Evolutionary conservation across 2,329 filamentous ascomycete genomes (phyloP).

Genomic region (Pseudocercospora vitis): DNA sequence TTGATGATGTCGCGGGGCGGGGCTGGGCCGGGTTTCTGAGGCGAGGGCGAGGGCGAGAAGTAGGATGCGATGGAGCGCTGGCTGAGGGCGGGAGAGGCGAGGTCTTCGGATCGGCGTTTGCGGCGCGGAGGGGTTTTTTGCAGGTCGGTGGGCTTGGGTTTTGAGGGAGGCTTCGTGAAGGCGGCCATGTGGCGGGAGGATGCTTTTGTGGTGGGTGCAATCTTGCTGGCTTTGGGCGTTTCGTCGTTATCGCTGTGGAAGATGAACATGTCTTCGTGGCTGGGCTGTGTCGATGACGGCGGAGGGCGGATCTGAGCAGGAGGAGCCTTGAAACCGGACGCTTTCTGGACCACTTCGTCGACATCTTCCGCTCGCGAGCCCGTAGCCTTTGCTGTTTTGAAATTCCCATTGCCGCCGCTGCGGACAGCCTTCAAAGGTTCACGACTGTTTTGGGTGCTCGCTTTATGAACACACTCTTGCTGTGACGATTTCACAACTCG

Average conservation of each 20-base stretch:
- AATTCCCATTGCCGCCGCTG: slow-evolving; percentile 12
- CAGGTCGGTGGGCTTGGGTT: slow-evolving; percentile 3
- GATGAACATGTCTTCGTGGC: neutral
- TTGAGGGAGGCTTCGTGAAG: neutral
- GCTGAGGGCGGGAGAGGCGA: slow-evolving; percentile 29
- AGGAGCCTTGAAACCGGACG: slow-evolving; percentile 14
- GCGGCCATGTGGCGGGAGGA: slow-evolving; percentile 3
- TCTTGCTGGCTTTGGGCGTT: slow-evolving; percentile 15
- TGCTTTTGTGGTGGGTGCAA: neutral
- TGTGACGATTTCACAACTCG: slow-evolving; percentile 21
- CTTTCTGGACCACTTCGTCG: neutral
- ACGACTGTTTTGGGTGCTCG: slow-evolving; percentile 10
- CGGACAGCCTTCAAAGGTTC: slow-evolving; percentile 16
- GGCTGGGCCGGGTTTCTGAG: slow-evolving; percentile 19
- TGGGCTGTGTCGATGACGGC: neutral
- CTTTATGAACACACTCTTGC: slow-evolving; percentile 11
- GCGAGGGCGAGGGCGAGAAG: slow-evolving; percentile 33
- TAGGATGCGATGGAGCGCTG: slow-evolving; percentile 31
- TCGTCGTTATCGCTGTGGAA: slow-evolving; percentile 20
- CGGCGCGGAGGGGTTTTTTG: slow-evolving; percentile 30
- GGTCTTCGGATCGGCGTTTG: slow-evolving; percentile 32
- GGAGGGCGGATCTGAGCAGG: slow-evolving; percentile 12
- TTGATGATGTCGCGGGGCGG: slow-evolving; percentile 28
- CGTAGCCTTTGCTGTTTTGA: slow-evolving; percentile 1
- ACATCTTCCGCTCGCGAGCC: slow-evolving; percentile 3